Evolutionary conservation across 192 early-diverging fungal genomes (phyloP).

Genomic region (Backusella liffmaniae): DNA sequence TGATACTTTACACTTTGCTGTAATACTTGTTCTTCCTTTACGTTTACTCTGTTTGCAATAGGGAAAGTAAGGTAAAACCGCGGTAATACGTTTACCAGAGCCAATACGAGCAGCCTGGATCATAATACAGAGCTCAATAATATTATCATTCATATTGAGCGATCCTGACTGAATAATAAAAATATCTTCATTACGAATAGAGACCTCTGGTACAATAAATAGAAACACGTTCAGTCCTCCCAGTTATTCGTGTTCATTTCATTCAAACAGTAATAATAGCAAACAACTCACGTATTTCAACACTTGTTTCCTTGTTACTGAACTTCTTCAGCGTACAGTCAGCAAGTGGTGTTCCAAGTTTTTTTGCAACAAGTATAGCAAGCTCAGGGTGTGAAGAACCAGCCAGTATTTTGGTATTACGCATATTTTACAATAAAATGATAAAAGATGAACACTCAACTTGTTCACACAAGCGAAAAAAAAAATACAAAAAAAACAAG

Average conservation of each 20-base stretch:
- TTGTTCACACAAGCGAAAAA: background rate
- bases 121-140: slow-evolving; percentile 98
- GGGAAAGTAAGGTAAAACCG: slow-evolving; percentile 94
- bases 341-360: slow-evolving; percentile 76
- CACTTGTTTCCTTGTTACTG: slow-evolving; percentile 90
- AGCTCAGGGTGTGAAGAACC: slow-evolving; percentile 95
- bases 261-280: no score
- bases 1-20: slow-evolving; percentile 66
- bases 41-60: slow-evolving; percentile 95
- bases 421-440: slow-evolving; percentile 40
- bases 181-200: slow-evolving; percentile 96
- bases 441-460: background rate
- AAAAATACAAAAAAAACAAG: background rate
- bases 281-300: slow-evolving; percentile 66
- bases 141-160: slow-evolving; percentile 94
- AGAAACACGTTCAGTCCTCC: background rate
- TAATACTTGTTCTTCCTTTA: slow-evolving; percentile 93
- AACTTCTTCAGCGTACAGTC: slow-evolving; percentile 80
- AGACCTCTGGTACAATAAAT: slow-evolving; percentile 65
- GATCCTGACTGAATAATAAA: slow-evolving; percentile 97
- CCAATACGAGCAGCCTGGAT: slow-evolving; percentile 97
- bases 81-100: slow-evolving; percentile 89
- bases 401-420: slow-evolving; percentile 89
- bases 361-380: slow-evolving; percentile 70
- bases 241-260: background rate